A percentile compares a stretch with the other conserved stretches of the same genome.
Conservation (phyloP, 345 rosid genomes). For the Firmiana major region DNA sequence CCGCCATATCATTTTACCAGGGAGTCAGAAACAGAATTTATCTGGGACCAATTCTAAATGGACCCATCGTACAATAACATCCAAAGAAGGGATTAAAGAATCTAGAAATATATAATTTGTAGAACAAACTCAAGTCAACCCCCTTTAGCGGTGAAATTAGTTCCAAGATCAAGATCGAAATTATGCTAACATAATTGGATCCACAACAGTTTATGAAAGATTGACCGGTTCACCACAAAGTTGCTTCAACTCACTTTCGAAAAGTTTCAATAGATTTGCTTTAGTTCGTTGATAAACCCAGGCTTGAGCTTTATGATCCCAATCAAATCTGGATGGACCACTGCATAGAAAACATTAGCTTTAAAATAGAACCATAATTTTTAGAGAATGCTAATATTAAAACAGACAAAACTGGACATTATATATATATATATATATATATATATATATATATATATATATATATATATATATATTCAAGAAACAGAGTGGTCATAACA, state of each 20-base stretch:
- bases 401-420: not conserved
- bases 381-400: not conserved
- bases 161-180: not conserved
- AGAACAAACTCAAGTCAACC: not conserved
- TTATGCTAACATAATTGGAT: not conserved
- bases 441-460: too few species aligned
- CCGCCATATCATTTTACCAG: too few species aligned
- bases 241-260: constrained; percentile 68
- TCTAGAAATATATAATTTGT: not conserved
- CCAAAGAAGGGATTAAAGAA: not conserved
- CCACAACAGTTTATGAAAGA: constrained; percentile 37
- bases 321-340: constrained; percentile 88
- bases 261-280: constrained; percentile 51
- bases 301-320: constrained; percentile 62
- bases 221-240: constrained; percentile 66
- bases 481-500: not conserved
- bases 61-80: not conserved
- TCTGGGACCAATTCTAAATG: not conserved
- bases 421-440: too few species aligned
- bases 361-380: not conserved
- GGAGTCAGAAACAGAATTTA: too few species aligned
- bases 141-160: not conserved
- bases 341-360: constrained; percentile 32
- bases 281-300: constrained; percentile 79
- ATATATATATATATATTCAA: too few species aligned